A percentile compares a stretch with the other conserved stretches of the same genome.
phyloP scores from a whole-genome alignment of 306 rosid species.

The Malus sylvestris region DNA sequence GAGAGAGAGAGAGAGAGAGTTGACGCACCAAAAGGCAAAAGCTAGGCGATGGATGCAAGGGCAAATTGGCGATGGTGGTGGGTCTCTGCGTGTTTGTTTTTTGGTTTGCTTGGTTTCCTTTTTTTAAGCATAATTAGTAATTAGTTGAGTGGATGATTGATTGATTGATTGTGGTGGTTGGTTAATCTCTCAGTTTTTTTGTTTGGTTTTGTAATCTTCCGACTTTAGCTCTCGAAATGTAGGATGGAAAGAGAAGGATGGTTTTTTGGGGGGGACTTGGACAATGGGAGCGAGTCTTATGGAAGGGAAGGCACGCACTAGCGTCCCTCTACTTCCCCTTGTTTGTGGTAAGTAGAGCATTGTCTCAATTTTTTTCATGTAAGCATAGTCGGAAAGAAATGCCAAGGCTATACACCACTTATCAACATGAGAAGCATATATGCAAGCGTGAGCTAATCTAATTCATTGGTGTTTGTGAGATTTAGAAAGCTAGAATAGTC shows the following conservation, averaged over 20 bases:
- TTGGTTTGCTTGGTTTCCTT: neutral
- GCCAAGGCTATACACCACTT: neutral
- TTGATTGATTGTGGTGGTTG: neutral
- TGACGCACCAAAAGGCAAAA: neutral
- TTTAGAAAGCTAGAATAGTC: no score
- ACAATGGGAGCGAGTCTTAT: constrained; percentile 24
- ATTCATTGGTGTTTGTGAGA: no score
- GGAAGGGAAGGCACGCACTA: constrained; percentile 10
- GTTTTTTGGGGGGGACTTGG: neutral
- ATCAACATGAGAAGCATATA: neutral
- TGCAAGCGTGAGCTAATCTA: neutral
- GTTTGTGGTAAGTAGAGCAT: neutral
- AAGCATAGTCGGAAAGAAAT: neutral
- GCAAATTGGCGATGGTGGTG: neutral
- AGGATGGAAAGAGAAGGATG: neutral
- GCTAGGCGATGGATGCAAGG: neutral
- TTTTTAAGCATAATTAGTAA: neutral
- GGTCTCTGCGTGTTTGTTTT: neutral
- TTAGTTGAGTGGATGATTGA: neutral
- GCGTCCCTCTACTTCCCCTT: neutral
- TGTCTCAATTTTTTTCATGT: neutral
- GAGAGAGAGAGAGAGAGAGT: neutral
- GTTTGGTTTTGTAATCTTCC: neutral
- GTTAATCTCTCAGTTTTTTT: neutral
- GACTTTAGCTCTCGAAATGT: neutral